Percentiles rank a stretch among this genome's conserved stretches.
Evolutionary conservation across 208 protist species (phyloP).

Genomic region (Polymyxa betae): DNA sequence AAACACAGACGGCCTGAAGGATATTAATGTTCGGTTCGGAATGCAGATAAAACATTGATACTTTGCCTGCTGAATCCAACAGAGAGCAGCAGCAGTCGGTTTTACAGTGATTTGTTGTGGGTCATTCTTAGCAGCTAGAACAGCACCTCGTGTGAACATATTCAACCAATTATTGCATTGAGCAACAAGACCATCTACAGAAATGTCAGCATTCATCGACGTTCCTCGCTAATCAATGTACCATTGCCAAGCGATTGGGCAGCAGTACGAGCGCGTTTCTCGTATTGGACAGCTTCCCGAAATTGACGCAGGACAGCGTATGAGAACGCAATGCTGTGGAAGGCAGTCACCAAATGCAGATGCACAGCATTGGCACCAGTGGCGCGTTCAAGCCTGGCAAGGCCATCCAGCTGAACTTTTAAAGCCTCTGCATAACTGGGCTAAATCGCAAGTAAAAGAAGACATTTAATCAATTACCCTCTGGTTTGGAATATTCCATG

Average conservation of each 20-base stretch:
- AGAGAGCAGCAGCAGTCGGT: conserved; percentile 15
- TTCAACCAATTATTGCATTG: conserved; percentile 13
- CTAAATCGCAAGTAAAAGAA: not conserved
- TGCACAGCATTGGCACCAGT: not conserved
- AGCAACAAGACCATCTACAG: not conserved
- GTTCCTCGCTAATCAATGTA: not conserved
- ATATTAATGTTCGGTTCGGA: not conserved
- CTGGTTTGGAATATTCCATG: not conserved
- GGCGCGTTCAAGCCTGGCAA: not conserved
- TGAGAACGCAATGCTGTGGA: conserved; percentile 31
- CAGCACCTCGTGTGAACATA: conserved; percentile 16
- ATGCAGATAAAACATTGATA: not conserved
- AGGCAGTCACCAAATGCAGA: conserved; percentile 29
- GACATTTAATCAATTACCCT: not conserved
- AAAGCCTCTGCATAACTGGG: not conserved
- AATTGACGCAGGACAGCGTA: not conserved
- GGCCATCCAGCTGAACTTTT: not conserved
- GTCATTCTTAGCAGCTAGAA: not conserved
- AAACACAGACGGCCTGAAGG: not conserved
- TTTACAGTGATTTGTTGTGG: not conserved
- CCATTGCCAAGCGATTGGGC: not conserved
- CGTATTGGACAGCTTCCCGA: not conserved
- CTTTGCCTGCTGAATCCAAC: not conserved
- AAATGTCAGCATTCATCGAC: not conserved
- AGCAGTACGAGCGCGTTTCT: not conserved